These are phyloP conservation scores for Dendrobium chrysotoxum DNA, from an alignment of 106 monocot genomes.

Conservation along the genomic window DNA sequence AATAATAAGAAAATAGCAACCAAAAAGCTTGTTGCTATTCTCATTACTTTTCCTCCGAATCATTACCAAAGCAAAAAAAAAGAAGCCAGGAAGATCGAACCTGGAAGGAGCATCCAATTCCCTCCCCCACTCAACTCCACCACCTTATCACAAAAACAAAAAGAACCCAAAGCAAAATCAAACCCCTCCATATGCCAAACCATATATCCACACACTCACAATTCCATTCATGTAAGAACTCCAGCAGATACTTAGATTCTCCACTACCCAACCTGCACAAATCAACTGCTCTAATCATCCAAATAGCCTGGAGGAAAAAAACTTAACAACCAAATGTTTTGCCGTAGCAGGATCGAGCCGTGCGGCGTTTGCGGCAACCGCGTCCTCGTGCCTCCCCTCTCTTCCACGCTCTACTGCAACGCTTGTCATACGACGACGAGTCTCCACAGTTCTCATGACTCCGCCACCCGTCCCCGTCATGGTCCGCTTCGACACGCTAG, in stretches of 20 bases:
- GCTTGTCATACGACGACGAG: conserved; percentile 21
- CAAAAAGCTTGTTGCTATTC: too few species aligned
- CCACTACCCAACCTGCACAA: neutral
- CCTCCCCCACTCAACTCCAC: neutral
- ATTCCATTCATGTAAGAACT: neutral
- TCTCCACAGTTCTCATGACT: neutral
- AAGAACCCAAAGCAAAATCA: neutral
- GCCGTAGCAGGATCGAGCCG: conserved; percentile 8
- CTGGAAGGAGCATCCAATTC: neutral
- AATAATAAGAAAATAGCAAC: too few species aligned
- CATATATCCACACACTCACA: neutral
- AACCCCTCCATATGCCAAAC: neutral
- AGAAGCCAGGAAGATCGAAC: too few species aligned
- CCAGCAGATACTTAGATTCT: neutral
- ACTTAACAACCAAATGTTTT: neutral
- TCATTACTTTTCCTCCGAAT: too few species aligned
- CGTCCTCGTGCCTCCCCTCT: conserved; percentile 12
- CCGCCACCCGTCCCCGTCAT: neutral
- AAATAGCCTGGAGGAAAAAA: neutral
- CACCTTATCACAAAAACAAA: neutral
- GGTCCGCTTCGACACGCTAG: conserved; percentile 9
- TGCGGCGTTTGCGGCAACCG: conserved; percentile 25
- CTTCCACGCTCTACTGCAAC: conserved; percentile 21
- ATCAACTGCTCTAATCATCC: too few species aligned
- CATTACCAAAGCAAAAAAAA: too few species aligned